A percentile compares a stretch with the other conserved stretches of the same genome.
Conservation (phyloP, 1,284 basidiomycete species). For the Schizophyllum amplum region DNA sequence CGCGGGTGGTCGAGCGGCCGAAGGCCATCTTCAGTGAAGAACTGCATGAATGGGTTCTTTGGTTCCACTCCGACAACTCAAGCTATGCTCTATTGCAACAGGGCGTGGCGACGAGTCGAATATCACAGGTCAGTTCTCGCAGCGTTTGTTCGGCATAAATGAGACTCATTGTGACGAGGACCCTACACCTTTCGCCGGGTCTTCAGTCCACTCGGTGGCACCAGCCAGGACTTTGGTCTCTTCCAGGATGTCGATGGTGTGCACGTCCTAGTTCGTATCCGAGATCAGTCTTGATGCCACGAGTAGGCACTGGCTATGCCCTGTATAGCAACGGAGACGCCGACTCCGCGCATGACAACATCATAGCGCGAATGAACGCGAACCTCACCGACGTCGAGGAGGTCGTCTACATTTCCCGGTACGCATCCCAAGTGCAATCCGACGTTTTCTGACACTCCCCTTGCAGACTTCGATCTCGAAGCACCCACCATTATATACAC, state of each 20-base stretch:
- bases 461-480: constrained; percentile 16
- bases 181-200: constrained; percentile 17
- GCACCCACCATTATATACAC: constrained; percentile 16
- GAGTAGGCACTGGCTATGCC: constrained; percentile 14
- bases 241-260: constrained; percentile 17
- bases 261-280: too few species aligned
- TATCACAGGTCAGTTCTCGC: too few species aligned
- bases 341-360: constrained; percentile 16
- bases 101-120: constrained; percentile 18
- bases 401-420: constrained; percentile 21
- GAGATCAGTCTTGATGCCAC: too few species aligned
- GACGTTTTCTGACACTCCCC: not conserved
- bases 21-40: constrained; percentile 18
- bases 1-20: constrained; percentile 18
- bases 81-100: constrained; percentile 18
- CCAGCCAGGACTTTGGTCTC: constrained; percentile 18
- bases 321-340: constrained; percentile 20
- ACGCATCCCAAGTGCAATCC: not conserved
- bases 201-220: constrained; percentile 16
- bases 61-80: constrained; percentile 21
- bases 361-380: constrained; percentile 18
- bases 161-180: too few species aligned
- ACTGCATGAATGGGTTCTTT: constrained; percentile 17
- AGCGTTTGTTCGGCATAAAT: too few species aligned
- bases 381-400: constrained; percentile 19